Evolutionary conservation across 2,329 filamentous ascomycete genomes (phyloP), one percentile per base, ranked within the genome.

Genomic region (Clonostachys byssicola): DNA sequence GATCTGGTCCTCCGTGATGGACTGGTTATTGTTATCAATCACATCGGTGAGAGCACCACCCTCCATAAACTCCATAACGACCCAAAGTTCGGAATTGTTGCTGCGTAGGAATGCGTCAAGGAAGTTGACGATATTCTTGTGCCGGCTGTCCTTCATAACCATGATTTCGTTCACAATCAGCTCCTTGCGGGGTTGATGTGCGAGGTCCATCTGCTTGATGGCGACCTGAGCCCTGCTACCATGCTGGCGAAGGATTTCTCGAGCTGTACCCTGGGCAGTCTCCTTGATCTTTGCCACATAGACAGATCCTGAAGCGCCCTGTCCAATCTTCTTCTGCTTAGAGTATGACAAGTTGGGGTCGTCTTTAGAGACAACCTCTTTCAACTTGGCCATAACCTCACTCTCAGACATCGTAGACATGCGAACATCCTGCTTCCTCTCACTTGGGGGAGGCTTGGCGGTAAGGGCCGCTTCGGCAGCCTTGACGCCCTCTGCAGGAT

Each of bases 61-160:
- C 71, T 99, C 94, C 94, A 99, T 99, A 61, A 92, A 99, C 72
- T 99, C 94, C 94, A 99, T 96, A 45, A 99, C 92, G 12, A 99
- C 91, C 94, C 94, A 99, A n/a, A 99, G 80, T 66, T 99, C 94
- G 47, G 88, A 82, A 60, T 89, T 91, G 67, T 94, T 92, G 66
- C 96, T 95, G 60, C 94, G 89, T 62, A 99, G 73, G 76, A 97
- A 99, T 5, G 92, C 92, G 58, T 99, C 94, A 34, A 99, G 74
- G 72, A 96, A 99, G 71, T 99, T 99, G 69, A 99, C 94, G 74
- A 99, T 99, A 69, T 99, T 99, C 51, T 88, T 86, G 67, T 99
- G 94, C 64, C 92, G 89, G 75, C 90, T 96, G 72, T 99, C 94
- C 74, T 97, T 96, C 94, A 99, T 99, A 50, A 99, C 94, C 73